Conservation (phyloP, 139 green algal species). For the Coelastrella sp. region DNA sequence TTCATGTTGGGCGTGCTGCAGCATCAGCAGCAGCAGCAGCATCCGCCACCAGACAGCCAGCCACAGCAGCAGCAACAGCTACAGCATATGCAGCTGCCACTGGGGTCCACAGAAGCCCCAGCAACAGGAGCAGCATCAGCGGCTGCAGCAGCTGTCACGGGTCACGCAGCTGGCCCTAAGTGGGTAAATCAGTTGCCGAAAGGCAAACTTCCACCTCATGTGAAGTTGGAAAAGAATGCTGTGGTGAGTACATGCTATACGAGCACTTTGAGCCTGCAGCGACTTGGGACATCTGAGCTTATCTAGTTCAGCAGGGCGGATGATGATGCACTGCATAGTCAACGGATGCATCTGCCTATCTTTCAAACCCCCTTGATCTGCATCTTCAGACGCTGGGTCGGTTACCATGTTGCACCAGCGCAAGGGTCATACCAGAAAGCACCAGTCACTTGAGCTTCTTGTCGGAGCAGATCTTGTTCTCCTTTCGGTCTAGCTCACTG, state of each 20-base stretch:
- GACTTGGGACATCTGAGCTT: not conserved
- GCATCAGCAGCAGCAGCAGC: conserved; percentile 18
- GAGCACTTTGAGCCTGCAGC: not conserved
- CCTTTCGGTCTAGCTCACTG: no score
- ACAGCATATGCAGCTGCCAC: conserved; percentile 2
- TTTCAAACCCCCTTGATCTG: no score
- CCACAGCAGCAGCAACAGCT: not conserved
- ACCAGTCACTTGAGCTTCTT: no score
- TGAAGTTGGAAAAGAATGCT: conserved; percentile 20
- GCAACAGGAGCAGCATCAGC: not conserved
- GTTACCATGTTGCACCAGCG: no score
- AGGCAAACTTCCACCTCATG: conserved; percentile 23
- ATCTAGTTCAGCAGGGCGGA: no score
- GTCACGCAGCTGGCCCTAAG: conserved; percentile 71
- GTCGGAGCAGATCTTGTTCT: no score
- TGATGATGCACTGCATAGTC: no score
- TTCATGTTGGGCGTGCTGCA: conserved; percentile 78
- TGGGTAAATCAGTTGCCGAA: conserved; percentile 58
- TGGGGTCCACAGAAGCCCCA: not conserved
- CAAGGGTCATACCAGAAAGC: no score
- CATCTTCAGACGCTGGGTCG: no score
- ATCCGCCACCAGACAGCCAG: not conserved
- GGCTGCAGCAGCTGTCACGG: conserved; percentile 49
- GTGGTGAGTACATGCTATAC: not conserved
- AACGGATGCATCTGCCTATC: no score